These are phyloP conservation scores for Otatea glauca DNA, from an alignment of 176 grass and related monocot genomes.

Conservation along the genomic window DNA sequence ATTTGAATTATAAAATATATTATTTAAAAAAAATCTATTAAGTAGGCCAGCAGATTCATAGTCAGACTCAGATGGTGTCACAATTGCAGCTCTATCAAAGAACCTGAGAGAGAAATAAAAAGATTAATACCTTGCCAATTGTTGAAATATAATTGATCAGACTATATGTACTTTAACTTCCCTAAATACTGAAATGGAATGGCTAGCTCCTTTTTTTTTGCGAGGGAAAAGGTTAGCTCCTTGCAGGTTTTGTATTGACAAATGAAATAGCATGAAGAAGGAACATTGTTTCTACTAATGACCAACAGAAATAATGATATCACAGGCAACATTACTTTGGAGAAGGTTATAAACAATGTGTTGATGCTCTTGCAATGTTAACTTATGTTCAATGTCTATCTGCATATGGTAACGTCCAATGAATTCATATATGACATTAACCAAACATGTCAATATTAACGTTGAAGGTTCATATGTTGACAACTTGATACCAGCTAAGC, in stretches of 20 bases:
- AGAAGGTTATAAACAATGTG: neutral
- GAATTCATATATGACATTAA: neutral
- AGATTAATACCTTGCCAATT: neutral
- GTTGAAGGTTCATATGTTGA: neutral
- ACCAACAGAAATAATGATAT: neutral
- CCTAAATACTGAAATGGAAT: conserved; percentile 1
- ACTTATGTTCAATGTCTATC: neutral
- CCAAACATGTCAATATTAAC: neutral
- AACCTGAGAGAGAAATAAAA: conserved; percentile 53
- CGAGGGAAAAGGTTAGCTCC: neutral
- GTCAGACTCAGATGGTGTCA: conserved; percentile 31
- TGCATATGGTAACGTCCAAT: too few species aligned
- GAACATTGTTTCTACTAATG: neutral
- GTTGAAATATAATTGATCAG: neutral
- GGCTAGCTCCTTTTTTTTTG: too few species aligned
- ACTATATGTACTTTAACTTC: neutral
- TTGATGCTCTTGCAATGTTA: neutral
- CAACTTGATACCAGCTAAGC: neutral
- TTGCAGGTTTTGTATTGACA: neutral
- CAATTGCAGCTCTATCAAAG: conserved; percentile 68
- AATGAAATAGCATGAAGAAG: neutral
- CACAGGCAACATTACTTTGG: neutral
- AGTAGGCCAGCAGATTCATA: conserved; percentile 42
- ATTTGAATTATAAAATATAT: too few species aligned
- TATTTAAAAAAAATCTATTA: too few species aligned